Conservation (phyloP, 768 basidiomycete genomes). For the Mycena haematopus region DNA sequence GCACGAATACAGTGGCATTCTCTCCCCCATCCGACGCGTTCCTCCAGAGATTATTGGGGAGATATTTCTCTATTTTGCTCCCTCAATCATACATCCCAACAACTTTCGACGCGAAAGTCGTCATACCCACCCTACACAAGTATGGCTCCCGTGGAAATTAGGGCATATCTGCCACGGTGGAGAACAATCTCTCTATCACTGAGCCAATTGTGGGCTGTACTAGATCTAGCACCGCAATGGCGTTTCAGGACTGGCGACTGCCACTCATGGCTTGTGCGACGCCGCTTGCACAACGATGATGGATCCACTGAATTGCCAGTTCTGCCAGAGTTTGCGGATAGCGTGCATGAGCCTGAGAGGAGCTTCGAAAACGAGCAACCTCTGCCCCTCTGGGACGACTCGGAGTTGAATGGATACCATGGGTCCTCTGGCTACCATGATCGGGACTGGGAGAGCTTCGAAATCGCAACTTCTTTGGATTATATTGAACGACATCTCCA, state of each 20-base stretch:
- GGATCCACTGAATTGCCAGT: background rate
- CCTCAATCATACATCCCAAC: background rate
- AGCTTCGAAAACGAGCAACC: too few species aligned
- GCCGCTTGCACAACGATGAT: background rate
- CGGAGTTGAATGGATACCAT: too few species aligned
- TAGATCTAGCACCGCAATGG: background rate
- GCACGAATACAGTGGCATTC: background rate
- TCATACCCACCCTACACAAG: background rate
- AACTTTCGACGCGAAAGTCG: too few species aligned
- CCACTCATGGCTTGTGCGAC: background rate
- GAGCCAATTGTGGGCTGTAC: constrained; percentile 6
- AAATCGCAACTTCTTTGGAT: constrained; percentile 3
- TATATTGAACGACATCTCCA: constrained; percentile 1
- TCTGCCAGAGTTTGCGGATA: too few species aligned
- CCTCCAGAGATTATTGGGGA: constrained; percentile 15
- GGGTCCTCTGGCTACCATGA: background rate
- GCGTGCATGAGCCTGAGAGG: too few species aligned
- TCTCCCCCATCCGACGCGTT: constrained; percentile 3
- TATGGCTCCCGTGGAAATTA: constrained; percentile 5
- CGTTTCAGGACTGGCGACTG: background rate
- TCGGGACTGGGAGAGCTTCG: background rate
- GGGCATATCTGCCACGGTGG: constrained; percentile 14
- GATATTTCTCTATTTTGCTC: constrained; percentile 21
- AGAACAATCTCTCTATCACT: constrained; percentile 8
- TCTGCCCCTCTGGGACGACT: too few species aligned